Conservation (phyloP, 2,329 filamentous ascomycete species). For the Aspergillus hiratsukae region DNA sequence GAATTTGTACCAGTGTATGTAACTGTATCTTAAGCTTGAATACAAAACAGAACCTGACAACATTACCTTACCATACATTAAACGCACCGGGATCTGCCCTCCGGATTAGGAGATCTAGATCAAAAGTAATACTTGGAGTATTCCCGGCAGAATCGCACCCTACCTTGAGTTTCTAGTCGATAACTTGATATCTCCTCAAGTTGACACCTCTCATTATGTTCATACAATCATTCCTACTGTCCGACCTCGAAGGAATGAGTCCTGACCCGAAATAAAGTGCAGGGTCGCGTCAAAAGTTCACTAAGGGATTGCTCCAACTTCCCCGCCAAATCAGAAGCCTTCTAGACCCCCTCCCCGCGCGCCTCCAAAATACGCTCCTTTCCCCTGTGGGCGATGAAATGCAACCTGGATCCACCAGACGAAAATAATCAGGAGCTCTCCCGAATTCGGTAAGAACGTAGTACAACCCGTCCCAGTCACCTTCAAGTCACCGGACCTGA, state of each 20-base stretch:
- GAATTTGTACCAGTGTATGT: background rate
- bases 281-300: background rate
- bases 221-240: too few relatives aligned
- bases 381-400: background rate
- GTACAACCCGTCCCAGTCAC: background rate
- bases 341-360: slow-evolving; percentile 1
- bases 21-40: background rate
- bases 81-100: background rate
- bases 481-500: slow-evolving; percentile 3
- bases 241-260: too few relatives aligned
- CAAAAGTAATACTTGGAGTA: background rate
- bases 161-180: background rate
- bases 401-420: slow-evolving; percentile 5
- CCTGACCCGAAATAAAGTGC: background rate
- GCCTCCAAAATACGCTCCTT: background rate
- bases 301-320: background rate
- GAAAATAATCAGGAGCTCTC: slow-evolving; percentile 12
- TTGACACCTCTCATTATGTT: background rate
- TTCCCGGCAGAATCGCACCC: background rate
- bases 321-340: background rate
- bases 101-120: background rate
- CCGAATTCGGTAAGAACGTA: background rate
- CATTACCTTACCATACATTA: background rate
- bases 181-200: background rate
- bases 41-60: background rate